phyloP scores from a whole-genome alignment of 2,329 filamentous ascomycete species.

The Colletotrichum filicis region DNA sequence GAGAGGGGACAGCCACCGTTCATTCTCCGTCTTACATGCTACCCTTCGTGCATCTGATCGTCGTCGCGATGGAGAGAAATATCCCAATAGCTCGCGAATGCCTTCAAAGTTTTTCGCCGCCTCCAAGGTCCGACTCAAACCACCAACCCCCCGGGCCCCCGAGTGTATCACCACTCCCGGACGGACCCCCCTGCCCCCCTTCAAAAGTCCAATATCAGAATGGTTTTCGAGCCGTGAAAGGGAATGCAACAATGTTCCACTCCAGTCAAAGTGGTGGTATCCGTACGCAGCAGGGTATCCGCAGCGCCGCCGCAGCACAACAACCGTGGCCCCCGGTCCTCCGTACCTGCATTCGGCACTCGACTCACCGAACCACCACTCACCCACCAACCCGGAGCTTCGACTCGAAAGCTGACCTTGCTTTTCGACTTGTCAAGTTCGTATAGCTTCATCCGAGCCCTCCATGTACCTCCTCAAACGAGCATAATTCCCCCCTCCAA shows the following conservation, averaged over 20 bases:
- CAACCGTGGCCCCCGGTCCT: not conserved
- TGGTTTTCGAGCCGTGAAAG: constrained; percentile 5
- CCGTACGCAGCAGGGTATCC: not conserved
- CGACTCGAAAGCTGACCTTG: not conserved
- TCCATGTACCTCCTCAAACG: not conserved
- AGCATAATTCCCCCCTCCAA: not conserved
- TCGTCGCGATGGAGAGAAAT: not conserved
- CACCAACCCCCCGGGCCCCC: not conserved
- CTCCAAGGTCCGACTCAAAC: not conserved
- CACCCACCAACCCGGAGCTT: not conserved
- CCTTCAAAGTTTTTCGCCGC: not conserved
- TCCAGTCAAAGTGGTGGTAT: not conserved
- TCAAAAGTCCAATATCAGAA: not conserved
- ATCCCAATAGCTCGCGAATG: not conserved
- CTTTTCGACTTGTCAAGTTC: not conserved
- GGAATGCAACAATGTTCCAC: not conserved
- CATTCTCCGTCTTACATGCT: constrained; percentile 10
- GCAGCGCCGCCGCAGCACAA: not conserved
- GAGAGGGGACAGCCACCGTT: not conserved
- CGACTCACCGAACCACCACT: not conserved
- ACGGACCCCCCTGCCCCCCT: not conserved
- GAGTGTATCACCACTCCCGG: not conserved
- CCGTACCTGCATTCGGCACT: constrained; percentile 34
- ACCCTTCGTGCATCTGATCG: constrained; percentile 19
- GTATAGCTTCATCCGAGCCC: constrained; percentile 13